Base-by-base conservation (phyloP, 2,329 filamentous ascomycete genomes). In the Cladosporium cucumerinum region DNA sequence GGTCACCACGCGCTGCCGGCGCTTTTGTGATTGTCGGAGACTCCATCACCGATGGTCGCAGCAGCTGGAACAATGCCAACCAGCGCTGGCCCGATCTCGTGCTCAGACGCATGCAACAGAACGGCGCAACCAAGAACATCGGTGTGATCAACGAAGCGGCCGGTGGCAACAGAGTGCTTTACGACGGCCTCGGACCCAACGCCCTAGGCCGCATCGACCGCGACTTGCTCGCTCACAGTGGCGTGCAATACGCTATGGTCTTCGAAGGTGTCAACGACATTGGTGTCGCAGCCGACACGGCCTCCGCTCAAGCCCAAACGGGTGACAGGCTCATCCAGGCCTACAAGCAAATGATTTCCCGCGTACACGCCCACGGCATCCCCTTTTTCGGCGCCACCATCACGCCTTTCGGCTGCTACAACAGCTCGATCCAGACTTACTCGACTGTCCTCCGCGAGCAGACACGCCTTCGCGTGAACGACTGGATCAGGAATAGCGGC, bases 221-320 rank as follows among this genome's bases (percentile, higher is more conserved):
- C n/a, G 88, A 90, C 71, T 83, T 88, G 1, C 79, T 90, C 1
- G 74, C 82, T 0, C 84, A 86, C 34, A 79, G 83, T 0, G 84
- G 84, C 4, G 82, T 87, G 2, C 80, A 80, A 69, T 89, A 87
- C 70, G 84, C 84, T 25, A 82, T 90, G 77, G 80, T 90, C 43
- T 90, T 89, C 72, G 86, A 89, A 73, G 87, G 88, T 23, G 86
- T 90, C 30, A 89, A 90, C 71, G 88, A 90, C 70, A 89, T 91
- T 64, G 88, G 87, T 3, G 78, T 75, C 1, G 82, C 80, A 0
- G 76, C 77, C 1, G 70, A 81, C 0, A 82, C 83, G 25, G 58
- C 73, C 0, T 74, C 72, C 0, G 76, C 79, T 0, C 86, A 88
- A 69, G 67, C 69, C 3, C 71, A 74, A 3, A 77, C 87, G 11